Base-by-base conservation (phyloP, 2,329 filamentous ascomycete species). In the Xylariaceae sp. region DNA sequence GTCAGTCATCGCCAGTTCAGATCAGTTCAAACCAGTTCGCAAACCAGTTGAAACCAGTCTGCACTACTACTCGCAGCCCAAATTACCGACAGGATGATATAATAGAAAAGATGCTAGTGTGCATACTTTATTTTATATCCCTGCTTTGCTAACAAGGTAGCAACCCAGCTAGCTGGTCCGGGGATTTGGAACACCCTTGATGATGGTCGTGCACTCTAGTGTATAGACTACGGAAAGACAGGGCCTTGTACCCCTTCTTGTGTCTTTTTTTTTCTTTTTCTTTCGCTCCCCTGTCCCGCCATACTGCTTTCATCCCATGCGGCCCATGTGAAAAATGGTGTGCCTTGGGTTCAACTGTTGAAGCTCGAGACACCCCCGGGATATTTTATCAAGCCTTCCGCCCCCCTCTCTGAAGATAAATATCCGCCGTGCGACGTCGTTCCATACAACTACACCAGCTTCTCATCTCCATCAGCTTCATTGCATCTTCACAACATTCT, bases 351-450 rank as follows among this genome's bases (percentile, higher is more conserved):
- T 15, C 42, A 45, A 45, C 23, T 35, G 49, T 51, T 35, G 37
- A 13, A 42, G 37, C 37, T 42, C 11, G 49, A 8, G 23, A 51
- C 49, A 49, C 47, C 47, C 17, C 23, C 49, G 34, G 56, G 47
- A 58, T 51, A 48, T 55, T 51, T 30, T 42, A 52, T 39, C 50
- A 35, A 57, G 48, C 11, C 42, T 56, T 44, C 18, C 44, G 17
- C 53, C 42, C 51, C 23, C 39, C 18, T 58, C 47, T 53, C 13
- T 5, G 51, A 49, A 39, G 49, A 62, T 63, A 61, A 56, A 57
- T 57, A 64, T 35, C 55, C 59, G 66, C 64, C 65, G 62, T 68
- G 67, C 66, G 61, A 68, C 65, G 62, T 67, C 64, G 63, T 65
- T 59, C 64, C 62, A 67, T 66, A 55, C 55, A 51, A 44, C 4